Evolutionary conservation across 1,284 basidiomycete species (phyloP).

Genomic region (Chalciporus sp.): DNA sequence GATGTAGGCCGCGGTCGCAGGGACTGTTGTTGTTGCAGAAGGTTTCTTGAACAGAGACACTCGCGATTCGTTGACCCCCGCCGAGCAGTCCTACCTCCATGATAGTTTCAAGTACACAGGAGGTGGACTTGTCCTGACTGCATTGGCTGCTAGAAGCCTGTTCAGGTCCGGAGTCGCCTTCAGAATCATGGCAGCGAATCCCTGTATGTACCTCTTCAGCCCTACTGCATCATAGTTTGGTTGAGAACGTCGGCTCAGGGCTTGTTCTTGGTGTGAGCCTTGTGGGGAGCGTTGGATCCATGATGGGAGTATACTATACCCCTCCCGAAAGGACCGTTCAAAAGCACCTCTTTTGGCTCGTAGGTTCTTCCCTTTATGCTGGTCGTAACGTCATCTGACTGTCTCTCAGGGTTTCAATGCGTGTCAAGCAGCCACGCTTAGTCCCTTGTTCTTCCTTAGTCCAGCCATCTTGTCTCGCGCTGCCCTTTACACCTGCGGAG

Average conservation of each 20-base stretch:
- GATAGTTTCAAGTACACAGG: slow-evolving; percentile 87
- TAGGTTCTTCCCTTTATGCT: slow-evolving; percentile 36
- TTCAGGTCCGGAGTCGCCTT: slow-evolving; percentile 77
- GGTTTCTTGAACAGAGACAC: slow-evolving; percentile 78
- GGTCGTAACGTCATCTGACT: slow-evolving; percentile 9
- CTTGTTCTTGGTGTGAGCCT: slow-evolving; percentile 83
- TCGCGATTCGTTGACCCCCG: slow-evolving; percentile 60
- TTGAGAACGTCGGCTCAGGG: slow-evolving; percentile 46
- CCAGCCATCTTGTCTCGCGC: slow-evolving; percentile 89
- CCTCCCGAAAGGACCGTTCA: slow-evolving; percentile 70
- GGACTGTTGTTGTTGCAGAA: slow-evolving; percentile 65
- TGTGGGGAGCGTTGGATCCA: slow-evolving; percentile 74
- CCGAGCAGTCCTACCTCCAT: slow-evolving; percentile 75
- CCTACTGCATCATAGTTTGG: not conserved
- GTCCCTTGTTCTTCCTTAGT: slow-evolving; percentile 83
- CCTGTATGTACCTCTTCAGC: slow-evolving; percentile 53
- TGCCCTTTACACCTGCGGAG: slow-evolving; percentile 85
- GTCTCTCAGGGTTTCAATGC: slow-evolving; percentile 75
- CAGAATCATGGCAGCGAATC: slow-evolving; percentile 85
- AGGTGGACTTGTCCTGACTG: slow-evolving; percentile 77
- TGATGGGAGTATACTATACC: slow-evolving; percentile 79
- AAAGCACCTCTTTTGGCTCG: slow-evolving; percentile 80
- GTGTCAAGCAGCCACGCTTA: slow-evolving; percentile 83
- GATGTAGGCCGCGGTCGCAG: slow-evolving; percentile 65
- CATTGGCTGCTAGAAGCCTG: slow-evolving; percentile 74